Percentiles rank a stretch among this genome's conserved stretches.
phyloP scores from a whole-genome alignment of 23 red algal species.

The Cyanidiococcus yangmingshanensis region DNA sequence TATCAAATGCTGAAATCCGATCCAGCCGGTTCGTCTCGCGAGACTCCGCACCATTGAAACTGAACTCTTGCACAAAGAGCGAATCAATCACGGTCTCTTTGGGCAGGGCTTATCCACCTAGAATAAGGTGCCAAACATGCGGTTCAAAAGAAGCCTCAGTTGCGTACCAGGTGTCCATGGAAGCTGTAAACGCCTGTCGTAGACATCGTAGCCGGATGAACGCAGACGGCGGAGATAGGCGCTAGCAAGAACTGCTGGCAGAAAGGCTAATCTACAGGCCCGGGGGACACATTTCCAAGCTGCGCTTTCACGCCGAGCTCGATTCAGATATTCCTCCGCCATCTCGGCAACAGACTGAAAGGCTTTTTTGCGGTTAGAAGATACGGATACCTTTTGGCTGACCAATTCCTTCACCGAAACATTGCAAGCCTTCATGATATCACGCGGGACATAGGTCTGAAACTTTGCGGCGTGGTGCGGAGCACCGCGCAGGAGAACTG shows the following conservation, averaged over 20 bases:
- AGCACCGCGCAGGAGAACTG: not conserved
- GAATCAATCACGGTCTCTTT: too few relatives aligned
- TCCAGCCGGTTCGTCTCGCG: too few relatives aligned
- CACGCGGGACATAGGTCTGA: constrained; percentile 8
- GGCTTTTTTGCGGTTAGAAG: not conserved
- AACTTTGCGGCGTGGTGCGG: not conserved
- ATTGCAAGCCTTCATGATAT: not conserved
- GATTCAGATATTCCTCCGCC: constrained; percentile 7
- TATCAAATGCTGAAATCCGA: too few relatives aligned
- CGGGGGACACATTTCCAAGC: not conserved
- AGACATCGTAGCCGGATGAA: not conserved
- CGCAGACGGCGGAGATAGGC: not conserved
- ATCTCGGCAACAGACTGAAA: not conserved
- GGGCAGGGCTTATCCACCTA: too few relatives aligned
- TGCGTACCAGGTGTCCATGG: not conserved
- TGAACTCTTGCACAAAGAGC: too few relatives aligned
- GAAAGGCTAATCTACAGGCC: not conserved
- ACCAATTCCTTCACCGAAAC: not conserved
- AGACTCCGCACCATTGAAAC: too few relatives aligned
- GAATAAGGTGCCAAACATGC: not conserved
- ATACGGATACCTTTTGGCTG: not conserved
- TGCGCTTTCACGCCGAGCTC: not conserved
- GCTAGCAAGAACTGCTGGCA: not conserved
- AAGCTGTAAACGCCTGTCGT: constrained; percentile 3
- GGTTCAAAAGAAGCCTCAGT: not conserved